Conservation (phyloP, 305 asterid species). For the Fraxinus baroniana region DNA sequence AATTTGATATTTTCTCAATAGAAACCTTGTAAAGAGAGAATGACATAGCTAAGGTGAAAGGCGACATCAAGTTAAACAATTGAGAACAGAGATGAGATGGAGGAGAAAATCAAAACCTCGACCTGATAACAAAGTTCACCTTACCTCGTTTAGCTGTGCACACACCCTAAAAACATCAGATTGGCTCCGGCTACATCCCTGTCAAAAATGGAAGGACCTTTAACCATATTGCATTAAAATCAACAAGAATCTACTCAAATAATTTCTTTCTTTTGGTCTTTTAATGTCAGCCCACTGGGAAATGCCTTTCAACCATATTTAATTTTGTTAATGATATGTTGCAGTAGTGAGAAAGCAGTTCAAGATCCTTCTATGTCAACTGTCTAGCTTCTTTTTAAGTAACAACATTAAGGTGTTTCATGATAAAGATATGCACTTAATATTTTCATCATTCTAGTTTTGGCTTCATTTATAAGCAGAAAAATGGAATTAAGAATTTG, state of each 20-base stretch:
- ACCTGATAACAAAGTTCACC: neutral
- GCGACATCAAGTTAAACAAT: neutral
- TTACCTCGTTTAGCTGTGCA: slow-evolving; percentile 41
- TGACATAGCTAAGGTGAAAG: slow-evolving; percentile 8
- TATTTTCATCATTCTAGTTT: neutral
- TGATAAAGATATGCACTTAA: neutral
- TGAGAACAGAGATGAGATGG: neutral
- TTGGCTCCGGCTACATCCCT: slow-evolving; percentile 31
- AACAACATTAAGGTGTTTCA: neutral
- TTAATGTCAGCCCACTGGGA: neutral
- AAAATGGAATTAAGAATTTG: neutral
- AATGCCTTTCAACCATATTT: slow-evolving; percentile 7
- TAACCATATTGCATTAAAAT: slow-evolving; percentile 1
- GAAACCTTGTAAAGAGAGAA: slow-evolving; percentile 28
- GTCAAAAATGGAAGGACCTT: slow-evolving; percentile 16
- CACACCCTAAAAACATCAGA: slow-evolving; percentile 34
- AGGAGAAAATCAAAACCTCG: neutral
- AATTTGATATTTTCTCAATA: slow-evolving; percentile 32
- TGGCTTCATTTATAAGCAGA: neutral
- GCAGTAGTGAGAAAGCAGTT: slow-evolving; percentile 5
- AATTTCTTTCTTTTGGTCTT: neutral
- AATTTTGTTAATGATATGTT: neutral
- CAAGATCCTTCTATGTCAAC: slow-evolving; percentile 6
- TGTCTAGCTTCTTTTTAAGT: neutral
- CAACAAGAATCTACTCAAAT: neutral